Base-by-base conservation (phyloP, 345 rosid species). In the Erucastrum elatum region DNA sequence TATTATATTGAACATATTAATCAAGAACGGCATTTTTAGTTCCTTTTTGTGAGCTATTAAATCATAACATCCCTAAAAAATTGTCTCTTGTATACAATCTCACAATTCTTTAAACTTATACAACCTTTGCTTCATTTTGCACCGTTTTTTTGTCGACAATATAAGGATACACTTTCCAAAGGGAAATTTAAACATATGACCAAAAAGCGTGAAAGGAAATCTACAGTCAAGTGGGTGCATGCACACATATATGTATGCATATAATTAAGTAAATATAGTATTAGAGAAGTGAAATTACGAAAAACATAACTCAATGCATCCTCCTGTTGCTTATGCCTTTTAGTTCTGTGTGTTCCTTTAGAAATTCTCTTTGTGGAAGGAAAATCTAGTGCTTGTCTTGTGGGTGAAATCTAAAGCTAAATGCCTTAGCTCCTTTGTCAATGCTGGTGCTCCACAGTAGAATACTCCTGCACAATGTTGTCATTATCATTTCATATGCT, bases 331-430 rank as follows among this genome's bases (percentile, higher is more conserved):
- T 67, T 25, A 60, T 27, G 41, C 9, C 66, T 78, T 33, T 53
- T 12, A 64, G 21, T 31, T 77, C 25, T 64, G 33, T 39, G 44
- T 73, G 4, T 11, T 67, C 58, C 13, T 66, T 86, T 80, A 89
- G 71, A 90, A 91, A 41, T 90, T 91, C 75, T 91, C 94, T 75
- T 90, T 90, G 56, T 91, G 97, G 77, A 91, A 91, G 37, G 88
- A 85, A 81, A 91, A 91, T 75, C 84, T 91, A 62, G 94, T 91
- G 82, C 53, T 81, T 25, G 97, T 91, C 81, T 84, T 90, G 84
- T 84, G 94, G 1, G 91, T 86, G 83, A 90, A 89, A 84, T 90
- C 97, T 77, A 77, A 77, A 64, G 97, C 97, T 34, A 90, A 81
- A 44, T 88, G 89, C 64, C 89, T 80, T 41, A 91, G 85, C 75